These are phyloP conservation scores for Blastomyces emzantsi DNA, from an alignment of 2,329 filamentous ascomycete species.

Conservation along the genomic window DNA sequence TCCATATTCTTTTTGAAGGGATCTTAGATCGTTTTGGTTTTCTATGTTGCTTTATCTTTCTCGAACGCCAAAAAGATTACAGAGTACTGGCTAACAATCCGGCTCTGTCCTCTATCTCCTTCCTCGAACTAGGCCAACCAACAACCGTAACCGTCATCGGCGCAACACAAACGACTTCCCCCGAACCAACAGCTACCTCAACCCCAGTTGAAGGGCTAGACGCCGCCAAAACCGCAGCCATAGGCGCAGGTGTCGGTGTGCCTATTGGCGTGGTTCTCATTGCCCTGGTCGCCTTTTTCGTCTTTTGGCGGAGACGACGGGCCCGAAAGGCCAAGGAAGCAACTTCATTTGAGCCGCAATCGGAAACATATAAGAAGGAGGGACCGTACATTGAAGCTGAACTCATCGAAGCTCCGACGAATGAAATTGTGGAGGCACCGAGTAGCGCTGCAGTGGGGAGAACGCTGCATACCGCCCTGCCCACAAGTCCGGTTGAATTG, in stretches of 20 bases:
- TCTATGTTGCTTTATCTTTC: not conserved
- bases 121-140: not conserved
- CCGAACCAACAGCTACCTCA: not conserved
- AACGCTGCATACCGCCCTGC: not conserved
- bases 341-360: not conserved
- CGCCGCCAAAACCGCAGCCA: not conserved
- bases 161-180: not conserved
- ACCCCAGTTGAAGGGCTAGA: not conserved
- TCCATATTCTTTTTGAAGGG: no score
- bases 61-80: not conserved
- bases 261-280: not conserved
- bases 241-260: not conserved
- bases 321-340: not conserved
- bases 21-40: no score
- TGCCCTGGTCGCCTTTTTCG: not conserved
- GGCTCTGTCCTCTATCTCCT: not conserved
- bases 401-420: not conserved
- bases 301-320: not conserved
- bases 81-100: not conserved
- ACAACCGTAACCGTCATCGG: conserved; percentile 1
- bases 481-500: not conserved
- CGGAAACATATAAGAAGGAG: not conserved
- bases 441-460: not conserved
- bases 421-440: not conserved
- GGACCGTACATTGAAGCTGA: not conserved